Conservation (phyloP, 148 eudicot genomes). For the Vaccinium macrocarpon region DNA sequence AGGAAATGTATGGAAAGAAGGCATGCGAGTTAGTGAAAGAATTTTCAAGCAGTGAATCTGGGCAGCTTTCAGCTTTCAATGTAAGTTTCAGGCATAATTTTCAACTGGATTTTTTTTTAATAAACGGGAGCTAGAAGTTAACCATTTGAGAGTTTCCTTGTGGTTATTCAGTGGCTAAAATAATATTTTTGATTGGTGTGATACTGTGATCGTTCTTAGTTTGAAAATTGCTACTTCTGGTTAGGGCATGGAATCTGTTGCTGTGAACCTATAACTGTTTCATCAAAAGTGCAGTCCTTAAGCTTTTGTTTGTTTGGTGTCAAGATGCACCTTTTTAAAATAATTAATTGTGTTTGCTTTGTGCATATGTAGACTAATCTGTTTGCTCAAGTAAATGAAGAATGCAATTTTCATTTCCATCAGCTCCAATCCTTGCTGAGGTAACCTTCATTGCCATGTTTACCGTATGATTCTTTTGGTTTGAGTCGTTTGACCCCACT, state of each 20-base stretch:
- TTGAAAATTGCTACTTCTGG: neutral
- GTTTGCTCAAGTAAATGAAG: conserved; percentile 76
- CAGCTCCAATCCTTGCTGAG: conserved; percentile 59
- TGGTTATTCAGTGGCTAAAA: neutral
- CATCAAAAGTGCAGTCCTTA: neutral
- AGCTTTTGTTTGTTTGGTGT: neutral
- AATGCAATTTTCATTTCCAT: conserved; percentile 71
- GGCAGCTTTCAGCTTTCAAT: conserved; percentile 44
- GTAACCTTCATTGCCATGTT: conserved; percentile 39
- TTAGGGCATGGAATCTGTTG: conserved; percentile 6
- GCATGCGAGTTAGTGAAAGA: conserved; percentile 46
- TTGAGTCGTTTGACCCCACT: neutral
- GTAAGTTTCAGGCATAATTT: conserved; percentile 17
- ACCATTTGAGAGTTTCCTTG: neutral
- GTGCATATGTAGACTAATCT: conserved; percentile 56
- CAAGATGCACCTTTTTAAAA: neutral
- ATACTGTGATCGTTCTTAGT: neutral
- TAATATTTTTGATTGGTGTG: neutral
- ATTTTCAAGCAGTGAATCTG: conserved; percentile 37
- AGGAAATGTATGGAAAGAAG: conserved; percentile 41
- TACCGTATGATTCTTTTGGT: neutral
- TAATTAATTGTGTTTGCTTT: conserved; percentile 13
- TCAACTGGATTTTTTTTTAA: neutral
- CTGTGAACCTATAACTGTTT: neutral
- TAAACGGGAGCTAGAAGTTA: neutral